Base-by-base conservation (phyloP, 164 flowering plant genomes). In the Vitis rupestris region DNA sequence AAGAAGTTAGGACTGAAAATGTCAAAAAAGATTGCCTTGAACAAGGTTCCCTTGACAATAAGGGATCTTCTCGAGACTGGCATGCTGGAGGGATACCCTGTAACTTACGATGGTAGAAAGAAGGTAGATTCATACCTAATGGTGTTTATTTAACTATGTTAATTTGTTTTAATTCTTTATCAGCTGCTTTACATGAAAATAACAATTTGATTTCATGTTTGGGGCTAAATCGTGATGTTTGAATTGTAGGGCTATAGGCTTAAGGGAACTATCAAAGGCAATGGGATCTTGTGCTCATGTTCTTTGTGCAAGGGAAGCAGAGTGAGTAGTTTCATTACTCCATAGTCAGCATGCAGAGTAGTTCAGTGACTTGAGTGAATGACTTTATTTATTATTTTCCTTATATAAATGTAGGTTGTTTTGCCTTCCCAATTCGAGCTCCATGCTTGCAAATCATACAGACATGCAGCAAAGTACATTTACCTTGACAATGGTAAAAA, bases 21-120 rank as follows among this genome's bases (percentile, higher is more conserved):
- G 79, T 69, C 83, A 19, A 80, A 82, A 67, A 79, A 82, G 60
- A 71, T 79, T 61, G 67, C 61, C 7, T 23, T 78, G 9, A 75
- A 61, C 63, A 82, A 75, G 75, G 63, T 75, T 65, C 87, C 87
- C 0, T 75, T 76, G 29, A 86, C 86, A 1, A 81, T 83, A n/a
- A 82, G 60, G 63, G 90, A 86, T 78, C 88, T 88, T 6, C 77
- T 88, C n/a, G 82, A 79, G 58, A 88, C 92, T 27, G 92, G 92
- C 48, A 67, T 88, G 80, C 84, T 88, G 19, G 92, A 88, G 57
- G 90, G 88, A 10, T 79, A 82, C 31, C 72, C 81, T 0, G 92
- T 88, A 49, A 75, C 80, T 70, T 88, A 88, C 73, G 81, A 79
- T 75, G 82, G 74, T 50, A 81, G 79, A 50, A 83, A 75, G 50